A percentile compares a stretch with the other conserved stretches of the same genome.
Evolutionary conservation across 768 basidiomycete genomes (phyloP).

Genomic region (Collybia sp.): DNA sequence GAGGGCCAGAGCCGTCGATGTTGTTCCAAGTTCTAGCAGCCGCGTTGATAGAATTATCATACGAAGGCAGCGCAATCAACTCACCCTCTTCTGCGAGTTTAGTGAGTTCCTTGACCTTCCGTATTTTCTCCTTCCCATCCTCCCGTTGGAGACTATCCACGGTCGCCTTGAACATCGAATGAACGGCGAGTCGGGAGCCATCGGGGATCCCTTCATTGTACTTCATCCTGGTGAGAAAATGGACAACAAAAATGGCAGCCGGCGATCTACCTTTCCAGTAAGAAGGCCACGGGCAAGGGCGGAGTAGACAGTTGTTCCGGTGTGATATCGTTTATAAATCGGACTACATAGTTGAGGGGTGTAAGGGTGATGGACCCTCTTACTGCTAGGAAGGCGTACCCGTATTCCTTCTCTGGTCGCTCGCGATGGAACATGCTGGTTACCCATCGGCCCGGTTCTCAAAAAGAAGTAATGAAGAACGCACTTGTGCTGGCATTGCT

Average conservation of each 20-base stretch:
- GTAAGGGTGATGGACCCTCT: conserved; percentile 1
- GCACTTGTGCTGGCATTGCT: conserved; percentile 71
- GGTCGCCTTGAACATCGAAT: conserved; percentile 44
- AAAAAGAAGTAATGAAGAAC: conserved; percentile 8
- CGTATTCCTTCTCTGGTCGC: conserved; percentile 73
- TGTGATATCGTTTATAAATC: conserved; percentile 58
- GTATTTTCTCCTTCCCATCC: conserved; percentile 60
- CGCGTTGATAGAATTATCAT: background rate
- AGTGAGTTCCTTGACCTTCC: conserved; percentile 64
- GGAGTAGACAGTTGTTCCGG: conserved; percentile 69
- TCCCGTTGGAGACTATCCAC: conserved; percentile 47
- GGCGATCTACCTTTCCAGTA: conserved; percentile 60
- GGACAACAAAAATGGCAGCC: background rate
- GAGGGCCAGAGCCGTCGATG: conserved; percentile 61
- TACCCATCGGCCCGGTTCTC: background rate
- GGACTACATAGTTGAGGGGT: conserved; percentile 30
- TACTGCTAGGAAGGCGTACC: conserved; percentile 26
- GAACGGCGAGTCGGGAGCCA: conserved; percentile 61
- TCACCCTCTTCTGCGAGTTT: conserved; percentile 52
- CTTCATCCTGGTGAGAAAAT: conserved; percentile 21
- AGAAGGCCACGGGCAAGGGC: conserved; percentile 67
- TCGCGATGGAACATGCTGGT: conserved; percentile 72
- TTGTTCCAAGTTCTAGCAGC: conserved; percentile 48
- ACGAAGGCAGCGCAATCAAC: conserved; percentile 3
- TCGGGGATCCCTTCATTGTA: conserved; percentile 72